These are phyloP conservation scores for Cytospora paraplurivora DNA, from an alignment of 2,329 filamentous ascomycete genomes.

Conservation along the genomic window DNA sequence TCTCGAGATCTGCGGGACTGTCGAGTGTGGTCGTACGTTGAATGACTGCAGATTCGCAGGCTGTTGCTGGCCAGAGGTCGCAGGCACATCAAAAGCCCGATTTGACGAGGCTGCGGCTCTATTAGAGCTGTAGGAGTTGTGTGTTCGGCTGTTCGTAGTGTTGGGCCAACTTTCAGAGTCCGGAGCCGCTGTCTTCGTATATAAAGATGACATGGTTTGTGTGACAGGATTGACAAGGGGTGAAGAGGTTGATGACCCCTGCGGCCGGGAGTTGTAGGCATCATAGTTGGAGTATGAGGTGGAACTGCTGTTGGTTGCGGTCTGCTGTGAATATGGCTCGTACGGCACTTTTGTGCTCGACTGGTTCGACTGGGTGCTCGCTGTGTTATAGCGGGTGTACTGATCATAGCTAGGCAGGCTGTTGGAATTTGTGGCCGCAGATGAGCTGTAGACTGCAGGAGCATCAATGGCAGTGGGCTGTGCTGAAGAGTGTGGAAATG, in stretches of 20 bases:
- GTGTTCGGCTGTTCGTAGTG: conserved; percentile 33
- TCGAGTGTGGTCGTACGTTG: conserved; percentile 35
- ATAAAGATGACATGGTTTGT: conserved; percentile 35
- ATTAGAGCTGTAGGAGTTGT: conserved; percentile 36
- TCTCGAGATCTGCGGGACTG: conserved; percentile 31
- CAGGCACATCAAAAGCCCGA: conserved; percentile 31
- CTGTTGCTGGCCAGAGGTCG: conserved; percentile 31
- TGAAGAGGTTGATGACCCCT: conserved; percentile 29
- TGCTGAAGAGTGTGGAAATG: conserved; percentile 26
- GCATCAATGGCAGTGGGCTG: conserved; percentile 26
- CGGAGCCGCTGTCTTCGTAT: conserved; percentile 34
- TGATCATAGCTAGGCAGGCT: conserved; percentile 31
- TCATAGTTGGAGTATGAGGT: conserved; percentile 34
- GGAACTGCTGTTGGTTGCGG: conserved; percentile 19
- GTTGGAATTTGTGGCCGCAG: conserved; percentile 25
- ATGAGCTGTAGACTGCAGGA: conserved; percentile 28
- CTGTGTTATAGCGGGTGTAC: conserved; percentile 30
- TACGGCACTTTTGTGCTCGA: conserved; percentile 34
- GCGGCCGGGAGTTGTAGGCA: conserved; percentile 31
- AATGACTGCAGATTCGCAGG: conserved; percentile 30
- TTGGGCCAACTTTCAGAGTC: conserved; percentile 34
- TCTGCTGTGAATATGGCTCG: conserved; percentile 40
- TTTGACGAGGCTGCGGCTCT: conserved; percentile 31
- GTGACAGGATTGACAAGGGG: conserved; percentile 30
- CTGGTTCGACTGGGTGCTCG: conserved; percentile 26